A percentile compares a stretch with the other conserved stretches of the same genome.
phyloP scores from a whole-genome alignment of 352 stramenopile genomes.

The Pythium biforme region DNA sequence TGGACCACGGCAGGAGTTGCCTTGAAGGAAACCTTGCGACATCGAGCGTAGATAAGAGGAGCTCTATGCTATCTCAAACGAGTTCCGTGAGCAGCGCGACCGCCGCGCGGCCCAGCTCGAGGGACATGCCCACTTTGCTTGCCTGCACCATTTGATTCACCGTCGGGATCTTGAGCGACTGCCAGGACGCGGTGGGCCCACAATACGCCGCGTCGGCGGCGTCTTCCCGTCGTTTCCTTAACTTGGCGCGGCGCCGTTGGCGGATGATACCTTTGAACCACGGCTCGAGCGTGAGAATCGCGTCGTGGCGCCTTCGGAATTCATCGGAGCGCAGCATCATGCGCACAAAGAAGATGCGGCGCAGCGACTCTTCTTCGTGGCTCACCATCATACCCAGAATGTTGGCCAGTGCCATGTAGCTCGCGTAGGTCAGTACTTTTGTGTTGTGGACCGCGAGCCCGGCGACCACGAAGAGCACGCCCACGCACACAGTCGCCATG shows the following conservation, averaged over 20 bases:
- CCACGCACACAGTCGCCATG: conserved; percentile 18
- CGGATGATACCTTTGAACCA: conserved; percentile 29
- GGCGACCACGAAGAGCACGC: conserved; percentile 17
- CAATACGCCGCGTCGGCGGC: background rate
- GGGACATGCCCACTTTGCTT: conserved; percentile 26
- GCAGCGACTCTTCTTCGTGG: conserved; percentile 48
- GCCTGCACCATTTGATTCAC: conserved; percentile 34
- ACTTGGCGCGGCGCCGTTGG: conserved; percentile 8
- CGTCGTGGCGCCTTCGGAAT: conserved; percentile 33
- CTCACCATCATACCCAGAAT: conserved; percentile 44
- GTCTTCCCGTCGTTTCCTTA: background rate
- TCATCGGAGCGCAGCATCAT: conserved; percentile 41
- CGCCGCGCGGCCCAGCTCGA: conserved; percentile 21
- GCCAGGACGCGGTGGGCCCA: background rate
- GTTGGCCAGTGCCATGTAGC: conserved; percentile 34
- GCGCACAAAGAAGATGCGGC: conserved; percentile 44
- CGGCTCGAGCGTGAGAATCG: conserved; percentile 29
- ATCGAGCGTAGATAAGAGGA: background rate
- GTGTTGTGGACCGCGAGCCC: conserved; percentile 14
- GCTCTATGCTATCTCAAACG: background rate
- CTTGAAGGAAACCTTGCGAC: conserved; percentile 7
- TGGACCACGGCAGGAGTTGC: too few species aligned
- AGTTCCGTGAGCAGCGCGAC: conserved; percentile 31
- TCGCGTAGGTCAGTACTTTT: conserved; percentile 29
- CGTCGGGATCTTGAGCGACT: conserved; percentile 25